Evolutionary conservation across 202 grass and related monocot genomes (phyloP).

Genomic region (Zoysia matrella): DNA sequence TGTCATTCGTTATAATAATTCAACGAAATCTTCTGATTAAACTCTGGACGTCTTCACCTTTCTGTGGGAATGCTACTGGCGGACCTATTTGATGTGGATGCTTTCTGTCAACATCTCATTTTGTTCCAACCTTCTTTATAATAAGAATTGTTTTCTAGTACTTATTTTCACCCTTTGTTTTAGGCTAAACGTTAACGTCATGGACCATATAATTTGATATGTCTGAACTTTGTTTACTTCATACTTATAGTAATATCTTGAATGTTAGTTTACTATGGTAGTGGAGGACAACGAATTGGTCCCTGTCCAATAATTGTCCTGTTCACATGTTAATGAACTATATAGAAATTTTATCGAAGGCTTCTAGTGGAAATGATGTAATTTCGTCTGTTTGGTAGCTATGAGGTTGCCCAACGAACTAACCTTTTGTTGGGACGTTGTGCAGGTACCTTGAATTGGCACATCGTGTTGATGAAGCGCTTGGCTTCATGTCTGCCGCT

Average conservation of each 20-base stretch:
- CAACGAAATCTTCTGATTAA: too few relatives aligned
- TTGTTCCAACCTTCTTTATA: background rate
- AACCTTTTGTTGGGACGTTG: background rate
- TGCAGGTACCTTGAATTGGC: constrained; percentile 68
- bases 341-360: background rate
- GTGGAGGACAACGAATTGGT: background rate
- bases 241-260: background rate
- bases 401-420: constrained; percentile 1
- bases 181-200: background rate
- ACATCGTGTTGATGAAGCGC: constrained; percentile 69
- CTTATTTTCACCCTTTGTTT: background rate
- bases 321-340: background rate
- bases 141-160: background rate
- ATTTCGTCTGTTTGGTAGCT: background rate
- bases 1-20: too few relatives aligned
- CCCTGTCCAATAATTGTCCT: background rate
- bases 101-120: constrained; percentile 5
- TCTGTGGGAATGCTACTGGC: too few relatives aligned
- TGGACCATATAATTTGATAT: background rate
- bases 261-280: background rate
- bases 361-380: background rate
- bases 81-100: background rate
- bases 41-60: too few relatives aligned
- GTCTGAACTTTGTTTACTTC: background rate
- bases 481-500: constrained; percentile 68